phyloP scores from a whole-genome alignment of 1,284 basidiomycete species.

The Apiotrichum sp. region DNA sequence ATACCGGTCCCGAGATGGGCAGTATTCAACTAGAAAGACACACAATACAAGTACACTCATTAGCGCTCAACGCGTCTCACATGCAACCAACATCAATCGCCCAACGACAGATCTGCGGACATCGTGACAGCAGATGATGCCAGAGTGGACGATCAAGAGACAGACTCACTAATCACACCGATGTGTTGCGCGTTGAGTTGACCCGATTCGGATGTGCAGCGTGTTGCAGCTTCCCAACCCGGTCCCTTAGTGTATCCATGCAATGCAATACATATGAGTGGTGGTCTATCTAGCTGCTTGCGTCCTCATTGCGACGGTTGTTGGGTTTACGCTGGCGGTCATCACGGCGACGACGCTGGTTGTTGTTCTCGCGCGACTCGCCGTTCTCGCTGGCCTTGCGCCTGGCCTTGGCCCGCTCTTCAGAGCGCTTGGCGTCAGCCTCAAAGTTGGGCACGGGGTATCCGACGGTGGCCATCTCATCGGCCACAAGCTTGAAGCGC shows the following conservation, averaged over 20 bases:
- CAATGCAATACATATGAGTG: constrained; percentile 9
- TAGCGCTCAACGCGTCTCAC: constrained; percentile 3
- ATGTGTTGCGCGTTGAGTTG: no score
- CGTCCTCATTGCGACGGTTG: background rate
- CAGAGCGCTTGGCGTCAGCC: background rate
- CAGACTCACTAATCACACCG: no score
- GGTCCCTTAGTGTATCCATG: background rate
- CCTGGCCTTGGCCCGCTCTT: no score
- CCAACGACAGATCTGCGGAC: no score
- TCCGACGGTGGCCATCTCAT: constrained; percentile 61
- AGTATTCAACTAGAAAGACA: background rate
- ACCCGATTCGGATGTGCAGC: no score
- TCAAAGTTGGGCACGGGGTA: constrained; percentile 35
- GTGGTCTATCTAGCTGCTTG: background rate
- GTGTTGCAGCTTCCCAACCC: no score
- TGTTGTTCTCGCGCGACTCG: background rate
- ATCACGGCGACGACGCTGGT: background rate
- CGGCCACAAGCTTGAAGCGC: constrained; percentile 60
- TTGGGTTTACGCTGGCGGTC: background rate
- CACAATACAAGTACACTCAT: background rate
- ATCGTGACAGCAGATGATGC: no score
- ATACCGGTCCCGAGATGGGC: background rate
- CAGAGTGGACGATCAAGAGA: no score
- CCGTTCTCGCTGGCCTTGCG: background rate
- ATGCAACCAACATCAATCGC: background rate